These are phyloP conservation scores for Calonectria naviculata DNA, from an alignment of 2,329 filamentous ascomycete species.

Conservation along the genomic window DNA sequence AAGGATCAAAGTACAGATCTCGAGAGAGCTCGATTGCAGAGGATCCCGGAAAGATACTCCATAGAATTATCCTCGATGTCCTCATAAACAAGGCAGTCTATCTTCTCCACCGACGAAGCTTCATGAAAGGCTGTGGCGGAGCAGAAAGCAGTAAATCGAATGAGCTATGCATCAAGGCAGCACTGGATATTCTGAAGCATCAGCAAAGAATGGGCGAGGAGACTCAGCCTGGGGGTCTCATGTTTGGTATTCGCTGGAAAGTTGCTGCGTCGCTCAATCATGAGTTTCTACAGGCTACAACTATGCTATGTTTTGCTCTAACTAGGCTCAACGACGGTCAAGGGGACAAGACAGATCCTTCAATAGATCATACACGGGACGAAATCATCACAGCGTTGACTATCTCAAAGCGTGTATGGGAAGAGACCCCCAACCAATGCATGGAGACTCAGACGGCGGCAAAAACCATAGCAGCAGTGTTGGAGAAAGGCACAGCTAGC, in stretches of 20 bases:
- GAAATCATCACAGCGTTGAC: neutral
- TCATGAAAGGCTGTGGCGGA: neutral
- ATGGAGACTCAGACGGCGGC: slow-evolving; percentile 11
- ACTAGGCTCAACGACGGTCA: slow-evolving; percentile 3
- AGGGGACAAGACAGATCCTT: neutral
- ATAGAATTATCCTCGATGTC: slow-evolving; percentile 13
- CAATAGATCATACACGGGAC: neutral
- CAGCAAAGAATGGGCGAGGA: slow-evolving; percentile 30
- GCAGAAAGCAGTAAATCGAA: slow-evolving; percentile 4
- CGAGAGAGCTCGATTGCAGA: slow-evolving; percentile 8
- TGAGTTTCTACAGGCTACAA: slow-evolving; percentile 31
- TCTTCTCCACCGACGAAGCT: slow-evolving; percentile 20
- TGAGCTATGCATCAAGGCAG: slow-evolving; percentile 19
- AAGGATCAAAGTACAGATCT: neutral
- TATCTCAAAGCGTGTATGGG: neutral
- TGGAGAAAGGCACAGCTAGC: neutral
- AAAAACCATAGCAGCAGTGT: neutral
- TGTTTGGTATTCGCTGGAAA: slow-evolving; percentile 34
- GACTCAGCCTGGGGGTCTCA: slow-evolving; percentile 26
- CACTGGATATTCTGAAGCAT: slow-evolving; percentile 26
- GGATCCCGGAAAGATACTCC: slow-evolving; percentile 8
- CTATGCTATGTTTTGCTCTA: slow-evolving; percentile 32
- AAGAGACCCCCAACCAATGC: slow-evolving; percentile 2
- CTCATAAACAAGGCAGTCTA: slow-evolving; percentile 18
- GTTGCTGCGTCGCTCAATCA: slow-evolving; percentile 26